Percentiles rank a stretch among this genome's conserved stretches.
Evolutionary conservation across 306 rosid species (phyloP).

Genomic region (Comarum palustre): DNA sequence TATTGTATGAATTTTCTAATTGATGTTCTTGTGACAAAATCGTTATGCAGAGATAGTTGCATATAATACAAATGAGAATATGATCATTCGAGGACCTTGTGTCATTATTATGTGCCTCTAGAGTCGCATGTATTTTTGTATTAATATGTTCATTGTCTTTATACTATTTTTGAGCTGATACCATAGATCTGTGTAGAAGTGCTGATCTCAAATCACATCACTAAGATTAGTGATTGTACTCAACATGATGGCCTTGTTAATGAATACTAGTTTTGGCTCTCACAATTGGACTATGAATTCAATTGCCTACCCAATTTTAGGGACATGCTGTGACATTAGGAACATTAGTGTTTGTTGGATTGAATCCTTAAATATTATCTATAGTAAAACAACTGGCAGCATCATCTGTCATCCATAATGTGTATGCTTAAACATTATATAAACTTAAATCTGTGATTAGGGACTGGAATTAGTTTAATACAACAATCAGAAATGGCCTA

Average conservation of each 20-base stretch:
- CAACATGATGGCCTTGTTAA: neutral
- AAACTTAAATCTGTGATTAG: neutral
- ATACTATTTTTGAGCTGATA: neutral
- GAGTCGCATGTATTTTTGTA: neutral
- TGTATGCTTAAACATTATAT: too few relatives aligned
- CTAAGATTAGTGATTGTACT: neutral
- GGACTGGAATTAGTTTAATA: neutral
- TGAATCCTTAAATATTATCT: neutral
- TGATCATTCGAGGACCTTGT: neutral
- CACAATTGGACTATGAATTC: neutral
- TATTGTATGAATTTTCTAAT: neutral
- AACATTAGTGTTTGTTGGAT: neutral
- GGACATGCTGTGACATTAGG: neutral
- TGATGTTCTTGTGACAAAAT: neutral
- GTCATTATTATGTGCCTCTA: neutral
- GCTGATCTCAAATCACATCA: neutral
- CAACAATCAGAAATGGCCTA: neutral
- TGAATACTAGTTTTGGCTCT: neutral
- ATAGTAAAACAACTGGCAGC: neutral
- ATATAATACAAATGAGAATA: neutral
- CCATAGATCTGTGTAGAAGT: neutral
- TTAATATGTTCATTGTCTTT: neutral
- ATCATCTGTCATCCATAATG: neutral
- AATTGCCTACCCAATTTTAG: neutral
- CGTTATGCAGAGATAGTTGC: neutral